Percentiles rank a stretch among this genome's conserved stretches.
phyloP scores from a whole-genome alignment of 306 rosid genomes.

The Rosa rugosa region DNA sequence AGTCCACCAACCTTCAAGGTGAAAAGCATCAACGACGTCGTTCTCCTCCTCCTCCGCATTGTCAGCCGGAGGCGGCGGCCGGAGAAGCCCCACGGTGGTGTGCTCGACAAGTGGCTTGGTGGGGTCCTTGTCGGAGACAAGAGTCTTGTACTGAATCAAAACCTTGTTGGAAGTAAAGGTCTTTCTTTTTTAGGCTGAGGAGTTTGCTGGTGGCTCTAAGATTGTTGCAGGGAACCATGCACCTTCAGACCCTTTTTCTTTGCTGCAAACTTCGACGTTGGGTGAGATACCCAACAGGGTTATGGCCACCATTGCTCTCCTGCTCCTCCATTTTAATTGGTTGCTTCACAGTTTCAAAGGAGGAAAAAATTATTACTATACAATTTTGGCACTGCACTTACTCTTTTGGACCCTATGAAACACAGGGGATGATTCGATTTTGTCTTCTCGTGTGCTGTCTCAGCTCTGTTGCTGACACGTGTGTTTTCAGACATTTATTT shows the following conservation, averaged over 20 bases:
- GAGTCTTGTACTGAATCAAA: conserved; percentile 12
- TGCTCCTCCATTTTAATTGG: background rate
- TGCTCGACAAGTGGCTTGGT: conserved; percentile 7
- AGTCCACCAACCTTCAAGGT: conserved; percentile 22
- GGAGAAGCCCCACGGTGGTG: background rate
- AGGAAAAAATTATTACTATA: background rate
- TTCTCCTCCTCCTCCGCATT: background rate
- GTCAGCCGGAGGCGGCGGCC: conserved; percentile 16
- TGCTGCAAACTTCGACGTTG: conserved; percentile 12
- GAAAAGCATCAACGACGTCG: conserved; percentile 24
- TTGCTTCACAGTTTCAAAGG: background rate
- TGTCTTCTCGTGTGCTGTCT: no score
- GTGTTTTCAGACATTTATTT: no score
- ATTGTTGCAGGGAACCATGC: conserved; percentile 17
- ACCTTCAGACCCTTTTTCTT: background rate
- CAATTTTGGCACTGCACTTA: no score
- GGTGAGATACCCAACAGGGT: background rate
- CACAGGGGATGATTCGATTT: background rate
- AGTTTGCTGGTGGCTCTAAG: background rate
- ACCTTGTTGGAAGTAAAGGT: background rate
- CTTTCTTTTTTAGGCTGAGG: background rate
- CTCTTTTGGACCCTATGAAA: background rate
- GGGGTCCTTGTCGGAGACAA: background rate
- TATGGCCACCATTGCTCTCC: background rate
- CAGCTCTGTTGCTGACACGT: no score